Percentiles rank a stretch among this genome's conserved stretches.
phyloP scores from a whole-genome alignment of 345 rosid genomes.

The Diplotaxis tenuifolia region DNA sequence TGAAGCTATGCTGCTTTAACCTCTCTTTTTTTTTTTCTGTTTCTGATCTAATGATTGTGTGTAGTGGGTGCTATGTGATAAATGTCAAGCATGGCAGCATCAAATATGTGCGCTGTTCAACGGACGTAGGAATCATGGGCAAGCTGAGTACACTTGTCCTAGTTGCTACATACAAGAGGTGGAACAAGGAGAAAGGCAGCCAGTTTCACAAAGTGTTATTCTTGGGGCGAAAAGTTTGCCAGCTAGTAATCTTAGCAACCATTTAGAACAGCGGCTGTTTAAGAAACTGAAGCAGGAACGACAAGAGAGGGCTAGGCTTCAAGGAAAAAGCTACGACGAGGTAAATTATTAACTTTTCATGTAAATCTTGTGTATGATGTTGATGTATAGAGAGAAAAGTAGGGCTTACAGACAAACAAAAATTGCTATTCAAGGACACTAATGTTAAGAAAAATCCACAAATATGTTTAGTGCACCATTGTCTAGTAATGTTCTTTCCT shows the following conservation, averaged over 20 bases:
- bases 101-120: conserved; percentile 97
- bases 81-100: conserved; percentile 99
- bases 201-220: conserved; percentile 87
- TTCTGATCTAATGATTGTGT: conserved; percentile 34
- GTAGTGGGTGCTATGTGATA: conserved; percentile 99
- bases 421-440: neutral
- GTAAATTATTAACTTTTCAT: conserved; percentile 39
- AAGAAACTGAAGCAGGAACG: conserved; percentile 77
- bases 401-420: conserved; percentile 7
- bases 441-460: neutral
- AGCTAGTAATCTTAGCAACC: conserved; percentile 86
- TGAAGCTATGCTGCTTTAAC: conserved; percentile 7
- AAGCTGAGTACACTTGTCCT: conserved; percentile 99
- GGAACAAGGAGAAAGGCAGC: conserved; percentile 86
- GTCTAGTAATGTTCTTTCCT: neutral
- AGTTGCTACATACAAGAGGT: conserved; percentile 90
- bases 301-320: conserved; percentile 78
- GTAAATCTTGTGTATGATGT: neutral
- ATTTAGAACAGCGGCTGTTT: conserved; percentile 82
- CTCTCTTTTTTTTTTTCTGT: neutral
- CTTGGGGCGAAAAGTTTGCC: conserved; percentile 97
- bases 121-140: conserved; percentile 94
- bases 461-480: neutral
- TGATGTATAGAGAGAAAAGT: conserved; percentile 1
- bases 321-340: conserved; percentile 87